phyloP scores from a whole-genome alignment of 2,329 filamentous ascomycete genomes.

The Zalaria obscura region DNA sequence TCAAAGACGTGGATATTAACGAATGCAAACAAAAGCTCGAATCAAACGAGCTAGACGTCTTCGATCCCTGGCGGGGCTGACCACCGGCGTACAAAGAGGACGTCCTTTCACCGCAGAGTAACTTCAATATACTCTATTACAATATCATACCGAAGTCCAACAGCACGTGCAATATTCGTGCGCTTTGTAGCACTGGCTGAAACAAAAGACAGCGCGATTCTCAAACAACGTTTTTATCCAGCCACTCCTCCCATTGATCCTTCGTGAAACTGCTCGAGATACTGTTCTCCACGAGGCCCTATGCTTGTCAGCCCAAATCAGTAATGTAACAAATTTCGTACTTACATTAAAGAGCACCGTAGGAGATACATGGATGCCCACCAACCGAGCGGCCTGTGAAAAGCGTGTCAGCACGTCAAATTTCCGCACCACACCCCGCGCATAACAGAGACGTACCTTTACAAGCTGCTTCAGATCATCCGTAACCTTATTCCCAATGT shows the following conservation, averaged over 20 bases:
- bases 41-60: no score
- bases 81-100: no score
- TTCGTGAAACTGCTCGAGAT: slow-evolving; percentile 66
- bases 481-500: slow-evolving; percentile 69
- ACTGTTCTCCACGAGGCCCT: slow-evolving; percentile 58
- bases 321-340: background rate
- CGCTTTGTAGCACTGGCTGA: no score
- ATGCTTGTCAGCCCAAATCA: slow-evolving; percentile 6
- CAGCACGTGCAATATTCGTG: no score
- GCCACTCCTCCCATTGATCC: slow-evolving; percentile 77
- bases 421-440: background rate
- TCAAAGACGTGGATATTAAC: no score
- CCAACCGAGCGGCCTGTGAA: slow-evolving; percentile 44
- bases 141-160: no score
- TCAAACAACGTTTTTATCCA: slow-evolving; percentile 50
- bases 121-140: no score
- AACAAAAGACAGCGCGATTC: no score
- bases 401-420: background rate
- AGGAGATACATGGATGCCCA: slow-evolving; percentile 80
- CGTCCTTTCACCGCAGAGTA: no score
- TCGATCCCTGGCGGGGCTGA: no score
- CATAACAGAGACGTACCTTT: slow-evolving; percentile 40
- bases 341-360: slow-evolving; percentile 70
- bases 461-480: slow-evolving; percentile 72
- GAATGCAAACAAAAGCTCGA: no score